These are phyloP conservation scores for Colletotrichum sp. DNA, from an alignment of 2,329 filamentous ascomycete genomes.

Conservation along the genomic window DNA sequence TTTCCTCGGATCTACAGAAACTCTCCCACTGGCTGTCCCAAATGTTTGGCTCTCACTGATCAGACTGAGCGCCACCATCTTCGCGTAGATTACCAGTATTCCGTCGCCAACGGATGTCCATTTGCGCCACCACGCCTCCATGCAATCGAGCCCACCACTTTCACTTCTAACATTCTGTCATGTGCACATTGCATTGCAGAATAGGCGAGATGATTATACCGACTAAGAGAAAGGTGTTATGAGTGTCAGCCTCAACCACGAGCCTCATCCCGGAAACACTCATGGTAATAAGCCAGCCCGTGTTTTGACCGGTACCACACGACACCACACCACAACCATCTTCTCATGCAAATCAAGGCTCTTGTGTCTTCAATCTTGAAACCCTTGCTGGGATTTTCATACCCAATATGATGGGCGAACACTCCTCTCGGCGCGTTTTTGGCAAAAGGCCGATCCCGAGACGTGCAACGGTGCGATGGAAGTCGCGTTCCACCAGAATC, in stretches of 20 bases:
- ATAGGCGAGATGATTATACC: not conserved
- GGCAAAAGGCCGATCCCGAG: not conserved
- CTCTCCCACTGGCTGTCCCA: not conserved
- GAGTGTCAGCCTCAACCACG: not conserved
- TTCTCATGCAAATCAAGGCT: no score
- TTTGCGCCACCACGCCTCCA: not conserved
- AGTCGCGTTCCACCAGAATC: not conserved
- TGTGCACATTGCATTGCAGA: not conserved
- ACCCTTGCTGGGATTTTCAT: not conserved
- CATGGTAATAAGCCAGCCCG: not conserved
- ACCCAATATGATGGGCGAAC: not conserved
- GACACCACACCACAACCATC: not conserved
- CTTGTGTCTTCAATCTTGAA: not conserved
- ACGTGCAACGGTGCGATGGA: not conserved
- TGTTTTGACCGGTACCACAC: not conserved
- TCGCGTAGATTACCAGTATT: no score
- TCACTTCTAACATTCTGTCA: not conserved
- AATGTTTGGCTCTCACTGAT: not conserved
- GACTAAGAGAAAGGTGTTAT: not conserved
- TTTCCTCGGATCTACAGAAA: not conserved
- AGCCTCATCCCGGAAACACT: not conserved
- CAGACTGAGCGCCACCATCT: not conserved
- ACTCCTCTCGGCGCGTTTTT: conserved; percentile 1
- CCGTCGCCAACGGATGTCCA: not conserved
- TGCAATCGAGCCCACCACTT: not conserved